Percentiles rank a stretch among this genome's conserved stretches.
Evolutionary conservation across 257 asterid genomes (phyloP).

Genomic region (Solanum virginianum): DNA sequence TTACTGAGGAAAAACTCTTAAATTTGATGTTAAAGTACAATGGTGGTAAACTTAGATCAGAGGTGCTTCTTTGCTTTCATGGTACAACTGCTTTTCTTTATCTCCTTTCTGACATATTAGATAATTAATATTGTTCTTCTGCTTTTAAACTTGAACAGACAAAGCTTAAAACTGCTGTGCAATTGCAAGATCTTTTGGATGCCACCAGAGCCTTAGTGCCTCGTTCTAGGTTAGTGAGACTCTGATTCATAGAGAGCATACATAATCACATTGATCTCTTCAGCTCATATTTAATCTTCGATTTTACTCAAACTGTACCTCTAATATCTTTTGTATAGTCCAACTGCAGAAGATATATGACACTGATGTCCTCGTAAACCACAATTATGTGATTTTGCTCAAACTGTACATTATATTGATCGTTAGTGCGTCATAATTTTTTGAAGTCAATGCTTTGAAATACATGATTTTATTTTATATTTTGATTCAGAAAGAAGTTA

Average conservation of each 20-base stretch:
- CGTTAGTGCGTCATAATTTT: neutral
- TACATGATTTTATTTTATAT: neutral
- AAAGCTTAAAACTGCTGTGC: slow-evolving; percentile 88
- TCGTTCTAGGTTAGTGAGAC: slow-evolving; percentile 46
- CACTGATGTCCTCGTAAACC: too few species aligned
- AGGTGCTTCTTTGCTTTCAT: slow-evolving; percentile 35
- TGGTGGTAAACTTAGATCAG: slow-evolving; percentile 88
- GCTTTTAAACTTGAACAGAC: slow-evolving; percentile 43
- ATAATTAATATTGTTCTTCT: slow-evolving; percentile 2
- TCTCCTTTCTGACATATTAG: neutral
- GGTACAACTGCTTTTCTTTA: slow-evolving; percentile 3
- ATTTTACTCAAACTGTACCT: neutral
- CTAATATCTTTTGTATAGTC: too few species aligned
- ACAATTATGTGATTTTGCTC: too few species aligned
- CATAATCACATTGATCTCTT: neutral
- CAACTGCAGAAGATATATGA: too few species aligned
- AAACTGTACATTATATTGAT: neutral
- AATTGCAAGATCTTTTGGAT: slow-evolving; percentile 95
- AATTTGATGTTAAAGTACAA: slow-evolving; percentile 94
- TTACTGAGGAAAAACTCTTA: slow-evolving; percentile 87
- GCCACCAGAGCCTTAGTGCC: slow-evolving; percentile 91
- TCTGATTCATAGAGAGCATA: neutral
- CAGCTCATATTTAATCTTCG: neutral
- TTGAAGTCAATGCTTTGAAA: neutral
- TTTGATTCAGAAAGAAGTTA: neutral